Percentiles rank a stretch among this genome's conserved stretches.
phyloP scores from a whole-genome alignment of 2,329 filamentous ascomycete species.

The Hymenoscyphus linearis region DNA sequence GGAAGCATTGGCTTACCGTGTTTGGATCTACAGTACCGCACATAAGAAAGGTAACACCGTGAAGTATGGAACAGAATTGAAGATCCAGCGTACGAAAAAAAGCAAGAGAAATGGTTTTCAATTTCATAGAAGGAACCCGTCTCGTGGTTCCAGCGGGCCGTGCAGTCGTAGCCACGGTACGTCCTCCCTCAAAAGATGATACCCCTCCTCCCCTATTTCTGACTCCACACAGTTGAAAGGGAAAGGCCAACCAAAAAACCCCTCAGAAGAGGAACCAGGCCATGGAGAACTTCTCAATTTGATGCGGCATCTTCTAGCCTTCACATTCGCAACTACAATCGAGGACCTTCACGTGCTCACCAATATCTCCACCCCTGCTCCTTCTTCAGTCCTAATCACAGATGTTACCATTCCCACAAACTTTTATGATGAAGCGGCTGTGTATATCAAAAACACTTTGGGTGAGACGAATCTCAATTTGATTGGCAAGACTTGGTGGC shows the following conservation, averaged over 20 bases:
- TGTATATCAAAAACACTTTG: constrained; percentile 57
- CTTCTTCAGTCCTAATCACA: constrained; percentile 76
- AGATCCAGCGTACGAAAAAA: background rate
- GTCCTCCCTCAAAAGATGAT: background rate
- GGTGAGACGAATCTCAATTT: constrained; percentile 62
- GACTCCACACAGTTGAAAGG: background rate
- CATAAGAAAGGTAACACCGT: background rate
- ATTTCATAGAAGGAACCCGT: background rate
- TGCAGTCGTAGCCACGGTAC: background rate
- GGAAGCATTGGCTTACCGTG: too few relatives aligned
- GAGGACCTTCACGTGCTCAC: constrained; percentile 89
- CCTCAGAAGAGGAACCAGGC: constrained; percentile 2
- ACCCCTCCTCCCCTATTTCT: background rate
- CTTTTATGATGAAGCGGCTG: background rate
- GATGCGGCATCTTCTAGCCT: constrained; percentile 74
- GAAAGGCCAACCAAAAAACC: background rate
- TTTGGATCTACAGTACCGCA: background rate
- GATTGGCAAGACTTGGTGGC: constrained; percentile 78
- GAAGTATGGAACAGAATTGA: background rate
- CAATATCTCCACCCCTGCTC: constrained; percentile 77
- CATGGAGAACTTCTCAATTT: constrained; percentile 86
- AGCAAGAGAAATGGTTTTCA: background rate
- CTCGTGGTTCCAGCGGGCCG: background rate
- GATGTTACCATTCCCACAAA: constrained; percentile 56
- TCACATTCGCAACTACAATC: constrained; percentile 77